Base-by-base conservation (phyloP, 106 monocot genomes). In the Alisma plantagoaquatica region DNA sequence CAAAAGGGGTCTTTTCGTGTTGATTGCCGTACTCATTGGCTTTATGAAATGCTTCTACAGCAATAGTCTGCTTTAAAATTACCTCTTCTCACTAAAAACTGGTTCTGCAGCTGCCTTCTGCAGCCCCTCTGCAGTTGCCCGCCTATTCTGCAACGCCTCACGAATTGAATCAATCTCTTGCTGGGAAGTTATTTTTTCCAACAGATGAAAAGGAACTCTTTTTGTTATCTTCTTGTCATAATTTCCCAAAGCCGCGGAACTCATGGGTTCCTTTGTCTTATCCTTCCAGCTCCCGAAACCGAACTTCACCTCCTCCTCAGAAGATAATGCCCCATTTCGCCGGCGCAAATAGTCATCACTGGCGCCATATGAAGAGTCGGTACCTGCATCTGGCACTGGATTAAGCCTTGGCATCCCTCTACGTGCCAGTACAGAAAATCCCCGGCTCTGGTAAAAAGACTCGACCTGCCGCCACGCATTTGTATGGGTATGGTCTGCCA, bases 61-160 rank as follows among this genome's bases (percentile, higher is more conserved):
- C n/a, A n/a, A n/a, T n/a, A n/a, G n/a, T n/a, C n/a, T n/a, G n/a
- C n/a, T n/a, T n/a, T n/a, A n/a, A n/a, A n/a, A 8, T 54, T 63
- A 96, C 88, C 88, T 88, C 63, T 71, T 75, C 14, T 72, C 73
- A 18, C 88, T 81, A 53, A 89, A 59, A 27, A 87, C 4, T 1
- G 74, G 68, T 46, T 70, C 80, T 56, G 70, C 77, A 45, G 33
- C 49, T 14, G 31, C 57, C 42, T 67, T 61, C 1, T 35, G 2
- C 58, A 8, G 46, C 31, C 43, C 70, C 19, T n/a, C 9, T 19
- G 18, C 43, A 30, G 22, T 27, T 0, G 27, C n/a, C 30, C 46
- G 61, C 70, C 63, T 83, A 28, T 51, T 68, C 31, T 46, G 53
- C 26, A 87, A 51, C 32, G 80, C 80, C 57, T 84, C 64, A 1